Evolutionary conservation across 2,329 filamentous ascomycete species (phyloP), one percentile per base, ranked within the genome.

Genomic region (Teratosphaeria epicoccoides): DNA sequence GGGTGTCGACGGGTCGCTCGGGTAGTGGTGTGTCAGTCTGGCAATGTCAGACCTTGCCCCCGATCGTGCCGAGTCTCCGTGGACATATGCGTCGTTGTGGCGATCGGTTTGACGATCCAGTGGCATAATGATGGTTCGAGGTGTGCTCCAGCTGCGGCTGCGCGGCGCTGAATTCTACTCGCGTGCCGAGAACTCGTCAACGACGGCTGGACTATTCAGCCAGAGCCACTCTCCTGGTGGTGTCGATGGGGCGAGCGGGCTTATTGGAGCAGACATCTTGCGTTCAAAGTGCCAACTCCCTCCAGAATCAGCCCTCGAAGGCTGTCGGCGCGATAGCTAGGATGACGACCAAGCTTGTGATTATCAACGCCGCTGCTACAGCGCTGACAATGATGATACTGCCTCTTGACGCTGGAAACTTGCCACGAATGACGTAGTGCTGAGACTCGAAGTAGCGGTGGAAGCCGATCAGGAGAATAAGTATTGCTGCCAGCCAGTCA

Each of bases 401-500:
- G 3, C 85, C 86, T 57, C 87, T 76, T 59, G 84, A 86, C 6
- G 87, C 85, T 0, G 87, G 86, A 61, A 90, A 90, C 67, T 89
- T 89, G 60, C 87, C 86, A 56, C 79, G 72, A 54, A 91, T 83
- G 23, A 93, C 80, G 79, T 88, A 93, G 61, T 86, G 77, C 70
- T 93, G 87, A 22, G 80, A 78, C 64, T 87, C 82, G 60, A 88
- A 84, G 67, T 88, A 93, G 49, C 87, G 76, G 63, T 86, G 83
- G 66, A 88, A 90, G 6, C 87, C 87, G 49, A 91, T 74, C 51
- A 87, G 75, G 51, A 93, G 73, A 52, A 88, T 82, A 40, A 91
- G 61, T 53, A 91, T 87, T 59, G 82, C 82, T 67, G 47, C 40
- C 23, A 48, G 23, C 28, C 14, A 7, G 24, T 48, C 20, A 28